These are phyloP conservation scores for Begonia loranthoides DNA, from an alignment of 306 rosid species.

Conservation along the genomic window DNA sequence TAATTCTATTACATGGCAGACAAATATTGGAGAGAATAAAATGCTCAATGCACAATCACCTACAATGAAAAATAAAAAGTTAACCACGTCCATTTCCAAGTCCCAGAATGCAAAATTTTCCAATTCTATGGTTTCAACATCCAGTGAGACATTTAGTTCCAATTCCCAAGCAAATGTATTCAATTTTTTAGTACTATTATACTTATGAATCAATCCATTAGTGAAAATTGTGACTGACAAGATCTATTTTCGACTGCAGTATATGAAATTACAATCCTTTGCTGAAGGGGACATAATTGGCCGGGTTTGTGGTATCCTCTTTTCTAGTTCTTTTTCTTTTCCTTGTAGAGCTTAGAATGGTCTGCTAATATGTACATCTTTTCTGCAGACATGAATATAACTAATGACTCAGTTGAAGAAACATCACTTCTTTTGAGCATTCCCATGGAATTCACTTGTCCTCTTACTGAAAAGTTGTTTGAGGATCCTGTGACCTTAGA, in stretches of 20 bases:
- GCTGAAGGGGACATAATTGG: constrained; percentile 35
- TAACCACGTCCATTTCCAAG: constrained; percentile 16
- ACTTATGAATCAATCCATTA: not conserved
- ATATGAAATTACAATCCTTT: constrained; percentile 21
- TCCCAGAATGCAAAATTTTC: constrained; percentile 3
- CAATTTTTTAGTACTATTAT: not conserved
- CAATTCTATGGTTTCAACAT: constrained; percentile 10
- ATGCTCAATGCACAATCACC: constrained; percentile 15
- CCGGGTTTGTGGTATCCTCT: not conserved
- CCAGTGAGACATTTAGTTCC: constrained; percentile 15
- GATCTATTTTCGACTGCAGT: constrained; percentile 31
- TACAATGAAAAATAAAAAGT: constrained; percentile 18
- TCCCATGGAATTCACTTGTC: constrained; percentile 62
- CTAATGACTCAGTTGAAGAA: constrained; percentile 26
- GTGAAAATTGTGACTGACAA: constrained; percentile 3
- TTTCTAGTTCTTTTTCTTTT: not conserved
- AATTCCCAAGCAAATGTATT: constrained; percentile 14
- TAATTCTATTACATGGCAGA: constrained; percentile 9
- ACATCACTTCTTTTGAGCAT: constrained; percentile 28
- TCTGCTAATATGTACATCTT: constrained; percentile 8
- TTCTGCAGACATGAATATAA: constrained; percentile 19
- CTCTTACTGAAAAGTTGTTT: constrained; percentile 48
- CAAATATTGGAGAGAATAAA: constrained; percentile 9
- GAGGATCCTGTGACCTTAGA: constrained; percentile 79
- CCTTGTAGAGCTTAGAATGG: not conserved